A percentile compares a stretch with the other conserved stretches of the same genome.
These are phyloP conservation scores for Apodospora peruviana DNA, from an alignment of 495 filamentous ascomycete genomes.

Conservation along the genomic window DNA sequence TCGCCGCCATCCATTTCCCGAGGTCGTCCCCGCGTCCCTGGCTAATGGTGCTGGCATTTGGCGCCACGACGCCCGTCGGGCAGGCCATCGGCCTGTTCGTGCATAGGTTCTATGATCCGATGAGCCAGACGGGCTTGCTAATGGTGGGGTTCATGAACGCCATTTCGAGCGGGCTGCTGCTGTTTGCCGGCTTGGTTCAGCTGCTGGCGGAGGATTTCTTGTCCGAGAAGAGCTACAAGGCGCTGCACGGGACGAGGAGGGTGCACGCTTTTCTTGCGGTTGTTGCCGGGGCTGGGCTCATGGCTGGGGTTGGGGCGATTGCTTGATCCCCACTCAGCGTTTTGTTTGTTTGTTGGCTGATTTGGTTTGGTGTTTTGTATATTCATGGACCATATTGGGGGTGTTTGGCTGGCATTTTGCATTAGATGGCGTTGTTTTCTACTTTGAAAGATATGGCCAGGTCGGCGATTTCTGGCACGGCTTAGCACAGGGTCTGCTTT, in stretches of 20 bases:
- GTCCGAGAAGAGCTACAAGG: constrained; percentile 76
- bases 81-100: constrained; percentile 82
- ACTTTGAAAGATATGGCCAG: too few relatives aligned
- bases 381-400: neutral
- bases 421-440: too few relatives aligned
- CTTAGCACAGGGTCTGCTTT: too few relatives aligned
- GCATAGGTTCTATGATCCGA: constrained; percentile 80
- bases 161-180: constrained; percentile 75
- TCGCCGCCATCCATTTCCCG: constrained; percentile 61
- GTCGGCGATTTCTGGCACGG: too few relatives aligned
- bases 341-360: neutral
- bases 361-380: neutral
- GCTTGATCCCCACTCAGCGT: constrained; percentile 41
- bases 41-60: constrained; percentile 94
- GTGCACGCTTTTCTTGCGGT: constrained; percentile 74
- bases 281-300: constrained; percentile 66
- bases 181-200: constrained; percentile 90
- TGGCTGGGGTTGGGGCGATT: constrained; percentile 89
- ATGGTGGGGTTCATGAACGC: constrained; percentile 94
- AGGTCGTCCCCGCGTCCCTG: constrained; percentile 59
- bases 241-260: constrained; percentile 63
- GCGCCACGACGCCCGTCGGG: constrained; percentile 83
- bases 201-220: constrained; percentile 91
- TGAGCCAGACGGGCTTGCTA: constrained; percentile 72
- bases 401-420: too few relatives aligned